Base-by-base conservation (phyloP, 495 filamentous ascomycete genomes). In the Chaetomidium leptoderma region DNA sequence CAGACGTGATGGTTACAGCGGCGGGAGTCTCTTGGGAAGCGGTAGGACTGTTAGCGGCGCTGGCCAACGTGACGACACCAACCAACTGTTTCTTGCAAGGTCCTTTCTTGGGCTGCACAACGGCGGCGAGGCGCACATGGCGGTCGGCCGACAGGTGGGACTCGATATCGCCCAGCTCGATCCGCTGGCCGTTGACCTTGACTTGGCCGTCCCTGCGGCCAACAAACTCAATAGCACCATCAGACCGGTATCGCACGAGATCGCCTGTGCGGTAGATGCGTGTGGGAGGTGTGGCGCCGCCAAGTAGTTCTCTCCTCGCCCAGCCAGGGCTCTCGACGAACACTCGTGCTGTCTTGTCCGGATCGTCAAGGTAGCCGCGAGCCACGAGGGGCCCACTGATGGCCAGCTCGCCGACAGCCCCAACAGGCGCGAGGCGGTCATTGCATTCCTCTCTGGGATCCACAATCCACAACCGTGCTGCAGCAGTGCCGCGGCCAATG, bases 321-420 rank as follows among this genome's bases (percentile, higher is more conserved):
- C 57, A 63, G 11, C 19, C 54, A 8, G 62, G 65, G 6, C 32
- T 57, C 4, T 63, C 59, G n/a, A 82, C 55, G 52, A 86, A 86
- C 23, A 68, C 69, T 54, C 79, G 72, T 2, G 64, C 57, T 1
- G 82, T 86, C 29, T 84, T 71, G 46, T 89, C 81, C 5, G 80
- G 75, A 6, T 87, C 78, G 55, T 91, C 90, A 43, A 90, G 75
- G 57, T 92, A 92, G 8, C 88, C 89, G 8, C 57, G 49, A 27
- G 57, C 40, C 17, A 83, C 62, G 1, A 74, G 54, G 6, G 76
- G 73, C 0, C 79, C 80, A 58, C 78, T 77, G 13, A 83, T 65
- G 1, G 75, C 69, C 16, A 84, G 70, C 58, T 84, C 81, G 1
- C 82, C 82, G 33, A 81, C 72, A 17, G 75, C 74, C 5, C 62